phyloP scores from a whole-genome alignment of 2,329 filamentous ascomycete genomes.

The Monosporascus sp. region DNA sequence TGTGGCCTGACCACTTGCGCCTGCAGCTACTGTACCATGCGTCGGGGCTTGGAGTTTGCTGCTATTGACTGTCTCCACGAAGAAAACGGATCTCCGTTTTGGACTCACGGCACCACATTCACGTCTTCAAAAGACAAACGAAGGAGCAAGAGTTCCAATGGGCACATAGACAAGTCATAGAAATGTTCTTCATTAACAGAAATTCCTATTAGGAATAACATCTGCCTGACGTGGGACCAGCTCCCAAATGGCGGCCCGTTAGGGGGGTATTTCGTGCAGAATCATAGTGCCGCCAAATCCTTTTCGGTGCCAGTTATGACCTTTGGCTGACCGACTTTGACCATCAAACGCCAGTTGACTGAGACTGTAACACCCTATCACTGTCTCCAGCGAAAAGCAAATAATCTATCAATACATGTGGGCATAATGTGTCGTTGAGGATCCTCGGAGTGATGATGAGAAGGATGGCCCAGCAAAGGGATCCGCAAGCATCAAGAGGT shows the following conservation, averaged over 20 bases:
- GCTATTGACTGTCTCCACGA: too few species aligned
- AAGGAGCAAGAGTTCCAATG: background rate
- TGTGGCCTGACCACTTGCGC: too few species aligned
- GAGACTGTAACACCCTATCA: slow-evolving; percentile 24
- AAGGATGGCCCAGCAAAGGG: slow-evolving; percentile 8
- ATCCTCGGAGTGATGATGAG: slow-evolving; percentile 17
- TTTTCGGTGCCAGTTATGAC: slow-evolving; percentile 26
- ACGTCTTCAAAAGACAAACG: too few species aligned
- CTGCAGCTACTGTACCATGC: too few species aligned
- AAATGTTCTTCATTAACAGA: slow-evolving; percentile 29
- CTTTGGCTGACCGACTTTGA: slow-evolving; percentile 25
- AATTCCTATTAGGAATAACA: slow-evolving; percentile 25
- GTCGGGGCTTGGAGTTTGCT: too few species aligned
- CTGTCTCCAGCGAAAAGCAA: slow-evolving; percentile 20
- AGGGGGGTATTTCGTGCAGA: slow-evolving; percentile 27
- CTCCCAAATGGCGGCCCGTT: slow-evolving; percentile 25
- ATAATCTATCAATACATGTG: slow-evolving; percentile 30
- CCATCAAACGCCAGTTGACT: slow-evolving; percentile 28
- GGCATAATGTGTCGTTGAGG: slow-evolving; percentile 15
- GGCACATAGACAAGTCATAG: background rate
- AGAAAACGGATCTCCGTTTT: too few species aligned
- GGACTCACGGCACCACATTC: too few species aligned
- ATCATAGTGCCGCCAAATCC: slow-evolving; percentile 31
- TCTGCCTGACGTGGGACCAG: slow-evolving; percentile 21
- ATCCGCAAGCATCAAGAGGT: slow-evolving; percentile 15